Evolutionary conservation across 2,329 filamentous ascomycete genomes (phyloP), one percentile per base, ranked within the genome.

Genomic region (Xylariaceae sp.): DNA sequence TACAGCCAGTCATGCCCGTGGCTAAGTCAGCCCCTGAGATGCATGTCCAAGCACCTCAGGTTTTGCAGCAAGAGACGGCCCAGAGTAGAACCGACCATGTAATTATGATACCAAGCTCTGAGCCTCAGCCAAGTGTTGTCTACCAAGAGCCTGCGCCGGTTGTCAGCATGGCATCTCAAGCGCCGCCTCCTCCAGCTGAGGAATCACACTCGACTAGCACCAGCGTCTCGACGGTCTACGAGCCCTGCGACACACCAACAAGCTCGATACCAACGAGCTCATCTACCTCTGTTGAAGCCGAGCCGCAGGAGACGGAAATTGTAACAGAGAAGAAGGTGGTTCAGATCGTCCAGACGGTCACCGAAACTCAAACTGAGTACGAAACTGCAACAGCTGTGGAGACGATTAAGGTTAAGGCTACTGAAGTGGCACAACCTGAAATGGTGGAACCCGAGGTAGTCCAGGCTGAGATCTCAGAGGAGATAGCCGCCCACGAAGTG

Each of bases 381-480:
- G 56, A 63, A 42, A 63, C 1, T 51, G 66, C 56, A 56, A 68
- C 56, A 7, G 54, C 57, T 7, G 59, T 56, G 0, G 65, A 71
- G 51, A 70, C 54, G 2, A 50, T 63, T 43, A 54, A 56, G 35
- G 54, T 58, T 15, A 44, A 53, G 33, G 48, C 52, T 19, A 54
- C 51, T 2, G 47, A 45, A 19, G 32, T 15, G n/a, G 46, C 47
- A 2, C 17, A 39, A 18, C 33, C 51, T 2, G 47, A 45, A 19
- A 36, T 15, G n/a, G 46, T 45, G 2, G n/a, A 39, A 18, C 33
- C 38, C 19, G 49, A 27, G 7, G 22, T 42, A 14, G 11, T n/a
- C 15, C n/a, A 19, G 32, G 10, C 33, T 9, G n/a, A 27, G 17
- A 6, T 32, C 1, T 47, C 44, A 17, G 47, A 45, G 22, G 9